Percentiles rank a stretch among this genome's conserved stretches.
These are phyloP conservation scores for Botrytis porri DNA, from an alignment of 2,329 filamentous ascomycete genomes.

Conservation along the genomic window DNA sequence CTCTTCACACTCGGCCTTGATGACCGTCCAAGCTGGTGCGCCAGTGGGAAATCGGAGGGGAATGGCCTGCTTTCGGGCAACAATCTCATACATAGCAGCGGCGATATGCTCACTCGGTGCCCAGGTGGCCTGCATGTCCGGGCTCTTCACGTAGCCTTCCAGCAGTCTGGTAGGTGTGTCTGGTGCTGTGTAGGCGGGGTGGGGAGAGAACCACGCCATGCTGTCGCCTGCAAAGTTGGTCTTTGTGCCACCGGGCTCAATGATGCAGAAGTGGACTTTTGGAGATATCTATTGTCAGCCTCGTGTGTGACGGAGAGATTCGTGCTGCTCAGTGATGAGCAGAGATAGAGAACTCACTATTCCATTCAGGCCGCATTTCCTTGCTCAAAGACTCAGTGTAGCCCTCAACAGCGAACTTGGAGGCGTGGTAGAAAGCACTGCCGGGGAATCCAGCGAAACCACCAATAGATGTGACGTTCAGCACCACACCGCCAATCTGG, in stretches of 20 bases:
- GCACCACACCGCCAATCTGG: slow-evolving; percentile 1
- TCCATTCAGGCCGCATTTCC: slow-evolving; percentile 39
- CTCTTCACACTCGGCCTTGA: background rate
- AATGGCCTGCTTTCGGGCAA: background rate
- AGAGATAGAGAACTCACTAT: slow-evolving; percentile 36
- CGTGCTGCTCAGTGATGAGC: background rate
- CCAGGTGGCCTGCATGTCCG: background rate
- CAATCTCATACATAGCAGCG: background rate
- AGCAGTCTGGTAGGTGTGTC: background rate
- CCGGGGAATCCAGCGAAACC: slow-evolving; percentile 4
- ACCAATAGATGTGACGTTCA: slow-evolving; percentile 14
- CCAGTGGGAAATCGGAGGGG: background rate
- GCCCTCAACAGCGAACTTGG: slow-evolving; percentile 42
- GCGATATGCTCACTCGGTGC: background rate
- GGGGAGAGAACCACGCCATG: background rate
- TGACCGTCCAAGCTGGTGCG: background rate
- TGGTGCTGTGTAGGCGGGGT: background rate
- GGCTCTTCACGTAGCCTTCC: slow-evolving; percentile 4
- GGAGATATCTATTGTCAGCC: background rate
- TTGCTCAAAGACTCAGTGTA: slow-evolving; percentile 38
- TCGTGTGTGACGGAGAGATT: no score
- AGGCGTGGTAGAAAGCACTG: slow-evolving; percentile 15
- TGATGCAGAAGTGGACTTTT: background rate
- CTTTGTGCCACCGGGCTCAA: background rate
- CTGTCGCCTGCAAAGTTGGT: slow-evolving; percentile 2